A percentile compares a stretch with the other conserved stretches of the same genome.
Conservation (phyloP, 257 asterid species). For the Petrea volubilis region DNA sequence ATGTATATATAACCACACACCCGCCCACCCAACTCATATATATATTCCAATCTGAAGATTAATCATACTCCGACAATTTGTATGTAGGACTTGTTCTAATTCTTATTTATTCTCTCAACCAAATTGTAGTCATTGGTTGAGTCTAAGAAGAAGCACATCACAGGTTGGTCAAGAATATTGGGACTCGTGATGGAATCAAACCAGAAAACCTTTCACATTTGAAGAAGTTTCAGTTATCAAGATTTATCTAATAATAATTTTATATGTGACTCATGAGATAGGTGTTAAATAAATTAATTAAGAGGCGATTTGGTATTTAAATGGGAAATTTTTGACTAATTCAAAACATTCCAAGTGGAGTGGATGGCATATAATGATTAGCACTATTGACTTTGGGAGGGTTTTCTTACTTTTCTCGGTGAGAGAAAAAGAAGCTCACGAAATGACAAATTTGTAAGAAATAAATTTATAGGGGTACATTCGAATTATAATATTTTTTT, state of each 20-base stretch:
- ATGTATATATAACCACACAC: too few species aligned
- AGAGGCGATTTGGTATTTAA: constrained; percentile 24
- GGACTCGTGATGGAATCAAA: constrained; percentile 39
- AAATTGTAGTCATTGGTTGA: constrained; percentile 22
- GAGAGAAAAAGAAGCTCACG: constrained; percentile 16
- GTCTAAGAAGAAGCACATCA: constrained; percentile 22
- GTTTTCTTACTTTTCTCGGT: constrained; percentile 27
- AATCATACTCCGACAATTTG: neutral
- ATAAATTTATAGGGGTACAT: too few species aligned
- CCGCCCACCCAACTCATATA: neutral
- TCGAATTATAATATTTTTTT: too few species aligned
- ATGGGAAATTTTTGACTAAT: constrained; percentile 38
- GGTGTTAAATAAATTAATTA: neutral
- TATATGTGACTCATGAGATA: too few species aligned
- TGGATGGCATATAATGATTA: constrained; percentile 56
- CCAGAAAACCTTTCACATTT: constrained; percentile 43
- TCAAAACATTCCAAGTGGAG: constrained; percentile 67
- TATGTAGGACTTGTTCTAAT: neutral
- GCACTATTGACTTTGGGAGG: constrained; percentile 47
- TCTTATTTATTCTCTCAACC: neutral
- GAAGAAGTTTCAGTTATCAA: neutral
- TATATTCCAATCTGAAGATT: neutral
- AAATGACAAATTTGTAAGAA: neutral
- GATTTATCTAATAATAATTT: too few species aligned
- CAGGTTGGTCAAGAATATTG: constrained; percentile 30